A percentile compares a stretch with the other conserved stretches of the same genome.
Conservation (phyloP, 768 basidiomycete genomes). For the Kwoniella newhampshirensis region DNA sequence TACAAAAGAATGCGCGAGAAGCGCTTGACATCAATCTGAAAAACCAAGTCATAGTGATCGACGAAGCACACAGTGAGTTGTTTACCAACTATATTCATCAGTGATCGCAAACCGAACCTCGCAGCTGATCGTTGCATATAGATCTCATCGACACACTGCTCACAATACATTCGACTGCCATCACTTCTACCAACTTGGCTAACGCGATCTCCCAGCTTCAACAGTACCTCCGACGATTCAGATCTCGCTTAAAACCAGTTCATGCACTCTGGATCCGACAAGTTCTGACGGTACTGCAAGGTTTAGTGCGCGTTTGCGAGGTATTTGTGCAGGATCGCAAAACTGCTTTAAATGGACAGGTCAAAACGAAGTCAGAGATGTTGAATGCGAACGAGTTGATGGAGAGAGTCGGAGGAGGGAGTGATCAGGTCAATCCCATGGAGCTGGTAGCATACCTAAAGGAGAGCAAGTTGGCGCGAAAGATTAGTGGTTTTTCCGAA, state of each 20-base stretch:
- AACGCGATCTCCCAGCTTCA: conserved; percentile 72
- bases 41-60: conserved; percentile 82
- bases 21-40: conserved; percentile 81
- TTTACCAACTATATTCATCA: no score
- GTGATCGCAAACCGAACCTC: no score
- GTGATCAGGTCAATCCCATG: conserved; percentile 72
- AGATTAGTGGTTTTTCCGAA: conserved; percentile 73
- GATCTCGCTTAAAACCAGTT: conserved; percentile 66
- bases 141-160: conserved; percentile 87
- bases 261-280: conserved; percentile 81
- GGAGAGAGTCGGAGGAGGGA: conserved; percentile 66
- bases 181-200: conserved; percentile 62
- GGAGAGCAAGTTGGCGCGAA: conserved; percentile 71
- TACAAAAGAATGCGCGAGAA: conserved; percentile 79
- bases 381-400: conserved; percentile 69
- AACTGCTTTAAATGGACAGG: conserved; percentile 9
- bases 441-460: conserved; percentile 79
- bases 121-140: conserved; percentile 47
- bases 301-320: conserved; percentile 62
- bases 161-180: conserved; percentile 71
- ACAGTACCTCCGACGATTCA: conserved; percentile 74
- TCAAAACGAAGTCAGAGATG: conserved; percentile 59
- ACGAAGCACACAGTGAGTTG: conserved; percentile 92
- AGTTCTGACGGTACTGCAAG: conserved; percentile 69
- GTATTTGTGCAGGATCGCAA: conserved; percentile 11